These are phyloP conservation scores for Hypoxylon crocopeplum DNA, from an alignment of 495 filamentous ascomycete genomes.

Conservation along the genomic window DNA sequence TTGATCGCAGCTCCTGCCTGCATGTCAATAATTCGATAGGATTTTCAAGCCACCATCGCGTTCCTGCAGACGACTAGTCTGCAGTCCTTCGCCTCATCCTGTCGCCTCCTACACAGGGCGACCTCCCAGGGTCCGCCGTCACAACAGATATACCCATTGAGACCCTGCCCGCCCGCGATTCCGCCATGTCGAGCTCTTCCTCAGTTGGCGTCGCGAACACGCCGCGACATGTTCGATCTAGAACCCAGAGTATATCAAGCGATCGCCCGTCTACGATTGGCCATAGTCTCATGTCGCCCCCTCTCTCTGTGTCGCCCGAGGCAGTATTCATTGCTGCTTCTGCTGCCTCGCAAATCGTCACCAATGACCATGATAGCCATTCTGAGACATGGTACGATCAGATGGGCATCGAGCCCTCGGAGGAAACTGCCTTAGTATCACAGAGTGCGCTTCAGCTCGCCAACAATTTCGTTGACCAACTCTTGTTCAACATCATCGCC, in stretches of 20 bases:
- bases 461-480: constrained; percentile 93
- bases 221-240: constrained; percentile 47
- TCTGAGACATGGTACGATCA: constrained; percentile 69
- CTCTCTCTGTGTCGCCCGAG: constrained; percentile 72
- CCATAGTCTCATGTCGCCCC: constrained; percentile 64
- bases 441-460: constrained; percentile 76
- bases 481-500: constrained; percentile 86
- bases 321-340: constrained; percentile 89
- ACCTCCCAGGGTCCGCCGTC: constrained; percentile 37
- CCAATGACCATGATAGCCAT: constrained; percentile 80
- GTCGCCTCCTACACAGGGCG: constrained; percentile 34
- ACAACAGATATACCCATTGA: constrained; percentile 39
- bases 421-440: constrained; percentile 75
- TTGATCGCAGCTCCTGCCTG: constrained; percentile 13
- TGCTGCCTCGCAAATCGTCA: constrained; percentile 91
- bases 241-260: constrained; percentile 62
- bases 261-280: constrained; percentile 59
- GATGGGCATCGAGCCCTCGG: constrained; percentile 65
- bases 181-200: constrained; percentile 49
- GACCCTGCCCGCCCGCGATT: constrained; percentile 40
- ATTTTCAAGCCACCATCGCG: constrained; percentile 4
- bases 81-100: constrained; percentile 32
- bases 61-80: constrained; percentile 24
- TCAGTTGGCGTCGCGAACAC: constrained; percentile 45
- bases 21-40: constrained; percentile 17